Evolutionary conservation across 2,329 filamentous ascomycete genomes (phyloP), one percentile per base, ranked within the genome.

Genomic region (Botrytis paeoniae): DNA sequence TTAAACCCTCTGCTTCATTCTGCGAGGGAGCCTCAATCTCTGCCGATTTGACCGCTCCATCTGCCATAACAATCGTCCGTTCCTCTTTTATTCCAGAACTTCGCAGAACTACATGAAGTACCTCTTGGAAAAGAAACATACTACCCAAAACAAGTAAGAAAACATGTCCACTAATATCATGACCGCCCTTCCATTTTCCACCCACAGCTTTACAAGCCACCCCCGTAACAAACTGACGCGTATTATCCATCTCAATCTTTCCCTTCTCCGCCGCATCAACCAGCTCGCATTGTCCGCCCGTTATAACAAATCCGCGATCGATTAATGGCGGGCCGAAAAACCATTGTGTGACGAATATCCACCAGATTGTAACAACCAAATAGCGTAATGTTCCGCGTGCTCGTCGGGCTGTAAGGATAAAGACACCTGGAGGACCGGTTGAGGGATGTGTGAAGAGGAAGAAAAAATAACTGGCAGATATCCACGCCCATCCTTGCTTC

Each of bases 151-250:
- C 94, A 66, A 99, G 86, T 84, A 99, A 84, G 80, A 99, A 98
- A 6, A 98, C 94, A 82, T 98, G 96, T 0, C 96, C 96, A 75
- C 92, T 96, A 78, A 99, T 95, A 82, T 99, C 96, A 82, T 98
- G 94, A 0, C 96, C 96, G n/a, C 96, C 96, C 73, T 86, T 89
- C 96, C 96, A 99, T 71, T 86, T 85, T 0, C 96, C 95, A 10
- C 95, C 95, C 0, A 90, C 89, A 5, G 91, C 86, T 83, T 93
- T 96, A 81, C 96, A 99, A 61, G 93, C 92, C 7, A 91, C 89
- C 1, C 92, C 90, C 1, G 92, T 95, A 61, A 94, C 84, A 74
- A 91, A 85, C 69, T 85, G 83, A 75, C 85, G 84, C 32, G 81
- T 79, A 59, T 86, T 83, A 57, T 81, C 83, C 74, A 85, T 82